Base-by-base conservation (phyloP, 2,329 filamentous ascomycete genomes). In the Calcarisporium arbuscula region DNA sequence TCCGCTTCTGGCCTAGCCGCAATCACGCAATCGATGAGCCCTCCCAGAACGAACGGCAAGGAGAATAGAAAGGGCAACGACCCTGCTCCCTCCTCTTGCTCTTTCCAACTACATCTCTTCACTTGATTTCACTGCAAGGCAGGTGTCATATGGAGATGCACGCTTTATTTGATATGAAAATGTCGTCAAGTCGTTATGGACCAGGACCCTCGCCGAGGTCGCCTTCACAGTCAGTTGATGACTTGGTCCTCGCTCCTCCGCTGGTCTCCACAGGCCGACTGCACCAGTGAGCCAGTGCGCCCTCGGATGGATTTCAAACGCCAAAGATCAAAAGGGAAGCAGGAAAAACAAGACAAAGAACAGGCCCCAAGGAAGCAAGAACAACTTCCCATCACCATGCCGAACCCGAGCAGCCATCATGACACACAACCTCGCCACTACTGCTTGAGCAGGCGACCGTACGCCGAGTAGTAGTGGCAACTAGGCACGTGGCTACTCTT, bases 401-500 rank as follows among this genome's bases (percentile, higher is more conserved):
- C n/a, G n/a, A n/a, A n/a, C n/a, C n/a, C n/a, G n/a, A n/a, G n/a
- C n/a, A n/a, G n/a, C n/a, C n/a, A n/a, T 17, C 27, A 22, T 25
- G 15, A 32, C 22, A 27, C 27, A 34, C 28, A 31, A 8, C 21
- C 15, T 8, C 22, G 12, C 17, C 28, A 16, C 19, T 56, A 56
- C 47, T 65, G 51, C 44, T 64, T 57, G 30, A 75, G 47, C 43
- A 67, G 56, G 41, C 63, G 60, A 21, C 75, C 76, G 57, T 72
- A 78, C 32, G 59, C 68, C 30, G 85, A 89, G 60, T 77, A 87
- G 63, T 85, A 85, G 39, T 77, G 73, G 51, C 76, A 80, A 51
- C 84, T 82, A 39, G 72, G 70, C 30, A 88, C 71, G 56, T 87
- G 82, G 46, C 70, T 82, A 38, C 73, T 77, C 58, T 79, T 79